These are phyloP conservation scores for Stemphylium lycopersici DNA, from an alignment of 2,329 filamentous ascomycete genomes.

Conservation along the genomic window DNA sequence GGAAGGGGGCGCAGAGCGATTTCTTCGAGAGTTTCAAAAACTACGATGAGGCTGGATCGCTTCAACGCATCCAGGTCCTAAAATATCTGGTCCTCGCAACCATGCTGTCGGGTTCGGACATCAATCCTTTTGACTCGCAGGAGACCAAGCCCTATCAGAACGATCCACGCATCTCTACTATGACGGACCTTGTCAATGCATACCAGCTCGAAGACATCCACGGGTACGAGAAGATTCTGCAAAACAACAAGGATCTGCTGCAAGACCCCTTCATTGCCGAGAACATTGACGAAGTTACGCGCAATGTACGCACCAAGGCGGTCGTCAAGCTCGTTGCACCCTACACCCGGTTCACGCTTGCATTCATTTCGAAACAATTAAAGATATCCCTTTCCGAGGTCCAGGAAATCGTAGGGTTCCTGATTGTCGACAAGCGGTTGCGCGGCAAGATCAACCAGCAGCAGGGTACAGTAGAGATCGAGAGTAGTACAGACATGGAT, in stretches of 20 bases:
- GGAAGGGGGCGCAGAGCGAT: conserved; percentile 95
- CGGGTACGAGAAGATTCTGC: conserved; percentile 84
- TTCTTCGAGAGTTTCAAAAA: conserved; percentile 99
- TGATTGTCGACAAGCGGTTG: conserved; percentile 90
- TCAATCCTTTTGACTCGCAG: conserved; percentile 98
- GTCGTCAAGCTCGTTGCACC: conserved; percentile 91
- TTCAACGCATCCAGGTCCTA: conserved; percentile 94
- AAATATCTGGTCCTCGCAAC: conserved; percentile 96
- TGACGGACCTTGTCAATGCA: conserved; percentile 96
- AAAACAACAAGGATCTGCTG: conserved; percentile 86
- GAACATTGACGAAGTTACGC: conserved; percentile 98
- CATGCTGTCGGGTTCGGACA: conserved; percentile 98
- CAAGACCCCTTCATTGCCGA: conserved; percentile 95
- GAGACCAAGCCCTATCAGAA: conserved; percentile 98
- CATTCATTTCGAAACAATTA: conserved; percentile 86
- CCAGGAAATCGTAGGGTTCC: conserved; percentile 91
- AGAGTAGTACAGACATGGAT: conserved; percentile 73
- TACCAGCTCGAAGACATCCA: conserved; percentile 96
- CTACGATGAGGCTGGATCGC: conserved; percentile 95
- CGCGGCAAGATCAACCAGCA: conserved; percentile 89
- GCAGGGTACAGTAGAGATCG: conserved; percentile 80
- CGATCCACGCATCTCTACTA: conserved; percentile 91
- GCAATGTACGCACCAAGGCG: conserved; percentile 97
- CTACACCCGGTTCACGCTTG: conserved; percentile 88
- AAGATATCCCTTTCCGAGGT: conserved; percentile 86